Evolutionary conservation across 2,329 filamentous ascomycete genomes (phyloP).

Genomic region (Tolypocladium ophioglossoides): DNA sequence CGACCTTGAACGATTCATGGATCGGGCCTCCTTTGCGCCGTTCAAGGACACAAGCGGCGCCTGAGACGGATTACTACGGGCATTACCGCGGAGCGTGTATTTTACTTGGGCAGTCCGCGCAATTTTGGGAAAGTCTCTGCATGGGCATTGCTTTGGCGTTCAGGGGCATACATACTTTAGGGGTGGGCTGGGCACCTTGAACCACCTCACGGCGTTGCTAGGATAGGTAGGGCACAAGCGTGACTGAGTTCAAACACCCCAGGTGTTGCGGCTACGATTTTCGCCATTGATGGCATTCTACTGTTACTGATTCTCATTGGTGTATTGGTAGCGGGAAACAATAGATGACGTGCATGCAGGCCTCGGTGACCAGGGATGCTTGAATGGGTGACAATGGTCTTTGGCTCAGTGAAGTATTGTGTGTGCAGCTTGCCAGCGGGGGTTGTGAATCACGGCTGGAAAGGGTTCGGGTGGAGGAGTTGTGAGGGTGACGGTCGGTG

Average conservation of each 20-base stretch:
- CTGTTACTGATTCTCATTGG: neutral
- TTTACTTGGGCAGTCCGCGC: neutral
- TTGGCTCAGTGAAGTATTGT: no score
- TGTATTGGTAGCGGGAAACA: no score
- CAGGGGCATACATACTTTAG: neutral
- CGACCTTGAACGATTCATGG: neutral
- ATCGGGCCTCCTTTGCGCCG: neutral
- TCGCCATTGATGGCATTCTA: neutral
- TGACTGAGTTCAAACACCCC: neutral
- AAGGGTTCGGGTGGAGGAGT: no score
- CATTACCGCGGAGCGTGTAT: neutral
- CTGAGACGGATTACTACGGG: neutral
- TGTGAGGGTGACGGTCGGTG: no score
- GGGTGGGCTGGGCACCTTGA: neutral
- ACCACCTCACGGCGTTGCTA: neutral
- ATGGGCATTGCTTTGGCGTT: neutral
- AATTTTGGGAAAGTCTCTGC: neutral
- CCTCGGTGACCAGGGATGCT: no score
- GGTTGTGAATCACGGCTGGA: no score
- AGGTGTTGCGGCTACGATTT: neutral
- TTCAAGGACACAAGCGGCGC: neutral
- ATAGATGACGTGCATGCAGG: no score
- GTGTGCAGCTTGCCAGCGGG: no score
- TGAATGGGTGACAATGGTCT: no score
- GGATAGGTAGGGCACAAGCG: neutral